Conservation (phyloP, 2,329 filamentous ascomycete species). For the Ciborinia camelliae region DNA sequence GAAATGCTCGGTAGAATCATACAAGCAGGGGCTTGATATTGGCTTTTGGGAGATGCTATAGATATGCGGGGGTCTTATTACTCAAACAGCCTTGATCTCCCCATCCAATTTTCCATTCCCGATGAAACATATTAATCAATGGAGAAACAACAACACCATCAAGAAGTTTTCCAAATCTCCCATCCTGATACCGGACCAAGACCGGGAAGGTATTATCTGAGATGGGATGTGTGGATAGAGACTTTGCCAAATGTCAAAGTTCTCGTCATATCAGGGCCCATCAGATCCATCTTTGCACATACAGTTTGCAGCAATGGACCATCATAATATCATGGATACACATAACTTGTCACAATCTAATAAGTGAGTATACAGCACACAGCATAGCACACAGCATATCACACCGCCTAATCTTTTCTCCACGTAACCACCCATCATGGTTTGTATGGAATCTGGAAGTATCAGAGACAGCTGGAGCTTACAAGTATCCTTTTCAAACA, state of each 20-base stretch:
- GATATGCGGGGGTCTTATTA: background rate
- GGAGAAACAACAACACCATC: background rate
- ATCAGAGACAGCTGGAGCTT: too few relatives aligned
- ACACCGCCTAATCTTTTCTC: slow-evolving; percentile 4
- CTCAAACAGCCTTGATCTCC: background rate
- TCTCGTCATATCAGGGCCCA: slow-evolving; percentile 1
- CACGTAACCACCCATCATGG: background rate
- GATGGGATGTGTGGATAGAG: background rate
- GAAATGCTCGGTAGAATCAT: background rate
- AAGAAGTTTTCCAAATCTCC: background rate
- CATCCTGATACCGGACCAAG: too few relatives aligned
- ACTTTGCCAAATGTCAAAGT: slow-evolving; percentile 1
- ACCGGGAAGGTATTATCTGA: background rate
- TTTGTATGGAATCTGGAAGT: slow-evolving; percentile 1
- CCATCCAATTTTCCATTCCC: background rate
- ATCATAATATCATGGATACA: too few relatives aligned
- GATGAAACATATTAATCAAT: background rate
- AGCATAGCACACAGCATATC: too few relatives aligned
- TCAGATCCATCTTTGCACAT: background rate
- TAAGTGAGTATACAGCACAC: too few relatives aligned
- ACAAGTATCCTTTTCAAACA: slow-evolving; percentile 2
- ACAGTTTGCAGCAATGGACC: slow-evolving; percentile 5
- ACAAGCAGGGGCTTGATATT: background rate
- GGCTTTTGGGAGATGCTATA: too few relatives aligned
- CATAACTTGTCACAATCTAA: too few relatives aligned